Percentiles rank a stretch among this genome's conserved stretches.
Conservation (phyloP, 805 yeast genomes). For the Starmerella bombi region DNA sequence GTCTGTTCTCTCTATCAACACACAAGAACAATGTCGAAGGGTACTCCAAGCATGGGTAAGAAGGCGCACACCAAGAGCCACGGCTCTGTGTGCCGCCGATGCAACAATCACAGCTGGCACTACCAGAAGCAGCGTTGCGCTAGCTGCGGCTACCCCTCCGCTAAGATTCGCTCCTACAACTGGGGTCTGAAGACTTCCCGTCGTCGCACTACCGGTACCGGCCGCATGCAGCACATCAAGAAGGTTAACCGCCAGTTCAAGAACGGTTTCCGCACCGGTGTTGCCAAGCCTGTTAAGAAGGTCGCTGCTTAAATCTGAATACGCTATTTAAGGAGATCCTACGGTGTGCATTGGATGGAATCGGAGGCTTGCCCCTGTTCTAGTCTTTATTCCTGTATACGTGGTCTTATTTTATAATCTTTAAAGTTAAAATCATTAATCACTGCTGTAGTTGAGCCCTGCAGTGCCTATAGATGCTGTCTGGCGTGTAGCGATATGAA, state of each 20-base stretch:
- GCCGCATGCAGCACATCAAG: conserved; percentile 97
- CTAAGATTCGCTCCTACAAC: conserved; percentile 86
- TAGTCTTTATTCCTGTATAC: not conserved
- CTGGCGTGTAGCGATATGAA: too few species aligned
- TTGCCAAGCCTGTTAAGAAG: conserved; percentile 35
- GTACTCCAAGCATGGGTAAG: conserved; percentile 99
- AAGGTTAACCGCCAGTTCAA: conserved; percentile 95
- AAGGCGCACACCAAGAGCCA: conserved; percentile 96
- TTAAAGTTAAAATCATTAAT: not conserved
- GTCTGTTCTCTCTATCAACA: conserved; percentile 5
- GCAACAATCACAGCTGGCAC: conserved; percentile 98
- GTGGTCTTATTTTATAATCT: not conserved
- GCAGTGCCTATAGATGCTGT: too few species aligned
- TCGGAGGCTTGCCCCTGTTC: not conserved
- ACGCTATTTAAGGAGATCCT: conserved; percentile 13
- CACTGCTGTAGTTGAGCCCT: too few species aligned
- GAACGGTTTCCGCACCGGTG: conserved; percentile 95
- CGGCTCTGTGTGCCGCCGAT: conserved; percentile 80
- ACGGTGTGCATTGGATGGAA: not conserved
- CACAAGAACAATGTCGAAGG: conserved; percentile 40
- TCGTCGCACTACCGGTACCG: conserved; percentile 99
- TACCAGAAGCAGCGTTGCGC: conserved; percentile 98
- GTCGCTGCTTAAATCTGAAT: conserved; percentile 34
- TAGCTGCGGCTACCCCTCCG: conserved; percentile 99
- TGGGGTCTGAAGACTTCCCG: conserved; percentile 99